A percentile compares a stretch with the other conserved stretches of the same genome.
phyloP scores from a whole-genome alignment of 225 moss, liverwort and hornwort genomes.

The Sphagnum contortum region DNA sequence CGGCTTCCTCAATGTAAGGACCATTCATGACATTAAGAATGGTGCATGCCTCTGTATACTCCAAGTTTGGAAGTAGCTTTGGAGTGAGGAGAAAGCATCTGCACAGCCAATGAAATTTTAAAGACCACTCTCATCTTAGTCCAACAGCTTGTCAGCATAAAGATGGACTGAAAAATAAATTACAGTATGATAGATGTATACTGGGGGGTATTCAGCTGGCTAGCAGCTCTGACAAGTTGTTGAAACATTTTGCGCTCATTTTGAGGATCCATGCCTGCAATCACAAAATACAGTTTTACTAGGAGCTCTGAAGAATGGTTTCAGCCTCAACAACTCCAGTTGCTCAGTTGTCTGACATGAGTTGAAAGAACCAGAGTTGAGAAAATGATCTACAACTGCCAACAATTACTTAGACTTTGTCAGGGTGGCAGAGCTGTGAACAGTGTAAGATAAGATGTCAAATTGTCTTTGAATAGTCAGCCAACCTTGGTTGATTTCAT shows the following conservation, averaged over 20 bases:
- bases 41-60: conserved; percentile 81
- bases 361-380: no score
- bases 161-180: neutral
- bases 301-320: no score
- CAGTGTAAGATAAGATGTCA: no score
- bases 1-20: conserved; percentile 67
- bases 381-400: no score
- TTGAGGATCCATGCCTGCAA: conserved; percentile 87
- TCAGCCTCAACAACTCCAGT: no score
- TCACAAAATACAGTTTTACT: neutral
- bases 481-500: conserved; percentile 88
- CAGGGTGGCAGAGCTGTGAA: no score
- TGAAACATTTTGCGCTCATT: conserved; percentile 99
- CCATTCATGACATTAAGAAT: conserved; percentile 67
- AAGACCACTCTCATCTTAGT: no score
- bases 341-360: no score
- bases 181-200: conserved; percentile 15
- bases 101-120: conserved; percentile 4
- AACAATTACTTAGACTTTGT: no score
- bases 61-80: conserved; percentile 59
- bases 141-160: no score
- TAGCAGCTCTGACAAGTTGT: conserved; percentile 93
- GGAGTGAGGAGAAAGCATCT: conserved; percentile 93
- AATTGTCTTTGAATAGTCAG: no score
- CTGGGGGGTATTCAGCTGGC: conserved; percentile 95